Base-by-base conservation (phyloP, 139 green algal genomes). In the Volvox africanus region DNA sequence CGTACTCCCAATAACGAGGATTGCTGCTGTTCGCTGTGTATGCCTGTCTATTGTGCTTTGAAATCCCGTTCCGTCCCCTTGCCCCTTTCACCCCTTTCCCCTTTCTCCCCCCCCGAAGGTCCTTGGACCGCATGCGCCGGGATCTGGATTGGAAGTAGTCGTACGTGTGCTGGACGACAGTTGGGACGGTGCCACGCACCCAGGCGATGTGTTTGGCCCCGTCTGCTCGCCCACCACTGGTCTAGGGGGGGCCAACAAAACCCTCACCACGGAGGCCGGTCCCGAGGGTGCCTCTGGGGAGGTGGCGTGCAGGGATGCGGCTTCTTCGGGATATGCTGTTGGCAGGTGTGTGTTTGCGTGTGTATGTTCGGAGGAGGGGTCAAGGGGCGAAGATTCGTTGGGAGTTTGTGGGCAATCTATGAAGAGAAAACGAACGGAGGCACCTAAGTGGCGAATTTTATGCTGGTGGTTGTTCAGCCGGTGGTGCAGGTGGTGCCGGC, bases 161-260 rank as follows among this genome's bases (percentile, higher is more conserved):
- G 83, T 88, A 22, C 83, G 83, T 19, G 35, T 88, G 35, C 83
- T 88, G 67, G 17, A 50, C 35, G 35, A 0, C 82, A 35, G 1
- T 17, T 88, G 83, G 83, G 36, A 88, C 67, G 67, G 30, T 36
- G 18, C 9, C 83, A 80, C 67, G 6, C 67, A 80, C 68, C 83
- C 83, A 21, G 75, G 5, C 75, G 75, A 79, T 30, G 71, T 79
- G 26, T 33, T 17, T 20, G 28, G 13, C 24, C 61, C n/a, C 24
- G 36, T 0, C 67, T 81, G 83, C 83, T 32, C 17, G 32, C 6
- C 67, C 83, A 80, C 67, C 18, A 35, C 78, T 14, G 32, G 32
- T 36, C 11, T 24, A 2, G 21, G 21, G 21, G 6, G 21, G 6
- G 6, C 21, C 21, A 73, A 28, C 24, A 28, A 12, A 1, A 1